Conservation (phyloP, 176 grass and related monocot genomes). For the Aegilops speltoides region DNA sequence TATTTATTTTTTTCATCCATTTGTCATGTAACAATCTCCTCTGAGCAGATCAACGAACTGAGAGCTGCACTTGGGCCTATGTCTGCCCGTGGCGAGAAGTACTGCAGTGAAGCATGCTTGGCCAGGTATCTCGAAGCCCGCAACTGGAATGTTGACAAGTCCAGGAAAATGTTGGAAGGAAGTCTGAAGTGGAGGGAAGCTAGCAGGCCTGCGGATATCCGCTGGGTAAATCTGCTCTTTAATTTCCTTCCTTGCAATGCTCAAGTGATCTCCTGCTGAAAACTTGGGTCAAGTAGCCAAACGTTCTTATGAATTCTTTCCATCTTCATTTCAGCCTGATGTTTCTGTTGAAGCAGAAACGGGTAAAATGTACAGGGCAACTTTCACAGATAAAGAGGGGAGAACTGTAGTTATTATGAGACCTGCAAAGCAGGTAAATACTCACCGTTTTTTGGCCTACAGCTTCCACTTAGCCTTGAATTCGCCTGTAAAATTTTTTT, state of each 20-base stretch:
- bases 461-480: background rate
- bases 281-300: background rate
- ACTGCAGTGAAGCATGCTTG: conserved; percentile 59
- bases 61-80: conserved; percentile 60
- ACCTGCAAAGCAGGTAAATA: conserved; percentile 65
- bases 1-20: background rate
- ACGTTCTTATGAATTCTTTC: background rate
- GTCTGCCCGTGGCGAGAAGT: conserved; percentile 41
- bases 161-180: conserved; percentile 84
- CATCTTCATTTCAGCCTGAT: conserved; percentile 48
- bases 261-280: background rate
- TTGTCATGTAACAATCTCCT: background rate
- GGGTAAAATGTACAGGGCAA: conserved; percentile 75
- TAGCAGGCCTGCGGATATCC: conserved; percentile 72
- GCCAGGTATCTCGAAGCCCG: conserved; percentile 73
- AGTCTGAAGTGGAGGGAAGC: conserved; percentile 79
- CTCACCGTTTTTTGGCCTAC: background rate
- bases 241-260: background rate
- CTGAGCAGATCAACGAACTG: conserved; percentile 62
- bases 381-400: conserved; percentile 76
- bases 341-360: conserved; percentile 75
- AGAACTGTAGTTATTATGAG: conserved; percentile 68
- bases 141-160: conserved; percentile 70
- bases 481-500: background rate
- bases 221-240: conserved; percentile 47